phyloP scores from a whole-genome alignment of 495 filamentous ascomycete species.

The Xylaria intraflava region DNA sequence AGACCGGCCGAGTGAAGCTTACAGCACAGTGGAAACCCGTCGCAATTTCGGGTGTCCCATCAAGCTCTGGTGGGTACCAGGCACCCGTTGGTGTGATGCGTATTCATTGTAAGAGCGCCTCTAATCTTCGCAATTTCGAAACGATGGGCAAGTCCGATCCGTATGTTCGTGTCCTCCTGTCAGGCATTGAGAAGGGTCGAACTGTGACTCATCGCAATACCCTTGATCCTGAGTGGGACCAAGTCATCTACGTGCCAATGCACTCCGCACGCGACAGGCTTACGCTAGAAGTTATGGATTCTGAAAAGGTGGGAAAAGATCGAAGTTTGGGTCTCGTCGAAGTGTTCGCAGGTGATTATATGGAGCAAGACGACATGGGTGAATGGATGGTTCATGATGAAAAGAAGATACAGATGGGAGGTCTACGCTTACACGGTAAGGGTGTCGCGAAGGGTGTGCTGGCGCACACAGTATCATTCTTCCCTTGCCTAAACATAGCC shows the following conservation, averaged over 20 bases:
- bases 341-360: constrained; percentile 68
- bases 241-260: constrained; percentile 89
- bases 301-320: constrained; percentile 82
- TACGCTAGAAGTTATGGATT: constrained; percentile 90
- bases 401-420: constrained; percentile 54
- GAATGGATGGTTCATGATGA: constrained; percentile 76
- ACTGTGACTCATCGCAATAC: constrained; percentile 97
- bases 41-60: constrained; percentile 62
- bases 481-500: constrained; percentile 74
- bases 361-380: constrained; percentile 68
- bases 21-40: constrained; percentile 92
- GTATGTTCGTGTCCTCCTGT: constrained; percentile 81
- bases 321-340: constrained; percentile 76
- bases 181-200: constrained; percentile 78
- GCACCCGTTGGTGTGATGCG: constrained; percentile 92
- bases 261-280: constrained; percentile 81
- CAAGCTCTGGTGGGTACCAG: constrained; percentile 79
- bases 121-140: constrained; percentile 83
- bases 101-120: constrained; percentile 80
- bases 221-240: constrained; percentile 92
- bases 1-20: constrained; percentile 82
- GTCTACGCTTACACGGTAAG: constrained; percentile 59
- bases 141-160: constrained; percentile 95
- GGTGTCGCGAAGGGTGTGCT: constrained; percentile 70
- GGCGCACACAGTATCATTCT: constrained; percentile 83